Evolutionary conservation across 768 basidiomycete genomes (phyloP).

Genomic region (Candolleomyces aberdarensis): DNA sequence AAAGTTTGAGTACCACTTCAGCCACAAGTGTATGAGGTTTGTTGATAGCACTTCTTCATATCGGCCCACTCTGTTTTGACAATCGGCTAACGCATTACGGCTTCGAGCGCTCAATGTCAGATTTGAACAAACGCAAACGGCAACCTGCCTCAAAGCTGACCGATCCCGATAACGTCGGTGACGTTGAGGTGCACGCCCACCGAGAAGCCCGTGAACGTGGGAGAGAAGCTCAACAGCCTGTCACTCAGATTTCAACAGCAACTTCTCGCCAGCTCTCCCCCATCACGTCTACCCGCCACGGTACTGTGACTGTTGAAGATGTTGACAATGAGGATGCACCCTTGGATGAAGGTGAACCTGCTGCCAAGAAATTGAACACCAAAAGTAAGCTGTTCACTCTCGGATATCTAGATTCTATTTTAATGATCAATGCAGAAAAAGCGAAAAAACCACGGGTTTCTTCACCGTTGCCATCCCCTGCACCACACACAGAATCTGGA

Average conservation of each 20-base stretch:
- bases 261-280: background rate
- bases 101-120: too few relatives aligned
- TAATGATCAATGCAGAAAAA: background rate
- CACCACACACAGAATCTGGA: too few relatives aligned
- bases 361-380: background rate
- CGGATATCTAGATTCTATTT: background rate
- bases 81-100: too few relatives aligned
- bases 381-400: background rate
- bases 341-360: background rate
- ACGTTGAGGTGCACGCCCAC: background rate
- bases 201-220: background rate
- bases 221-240: background rate
- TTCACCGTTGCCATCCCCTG: background rate
- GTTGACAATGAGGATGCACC: background rate
- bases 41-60: too few relatives aligned
- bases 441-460: background rate
- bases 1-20: too few relatives aligned
- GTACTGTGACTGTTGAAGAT: background rate
- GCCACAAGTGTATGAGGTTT: too few relatives aligned
- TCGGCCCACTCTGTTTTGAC: too few relatives aligned
- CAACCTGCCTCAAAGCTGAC: background rate
- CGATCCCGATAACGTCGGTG: background rate
- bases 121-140: background rate
- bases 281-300: background rate
- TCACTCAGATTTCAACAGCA: background rate